Evolutionary conservation across 352 stramenopile species (phyloP).

Genomic region (Globisporangium uncinulatum): DNA sequence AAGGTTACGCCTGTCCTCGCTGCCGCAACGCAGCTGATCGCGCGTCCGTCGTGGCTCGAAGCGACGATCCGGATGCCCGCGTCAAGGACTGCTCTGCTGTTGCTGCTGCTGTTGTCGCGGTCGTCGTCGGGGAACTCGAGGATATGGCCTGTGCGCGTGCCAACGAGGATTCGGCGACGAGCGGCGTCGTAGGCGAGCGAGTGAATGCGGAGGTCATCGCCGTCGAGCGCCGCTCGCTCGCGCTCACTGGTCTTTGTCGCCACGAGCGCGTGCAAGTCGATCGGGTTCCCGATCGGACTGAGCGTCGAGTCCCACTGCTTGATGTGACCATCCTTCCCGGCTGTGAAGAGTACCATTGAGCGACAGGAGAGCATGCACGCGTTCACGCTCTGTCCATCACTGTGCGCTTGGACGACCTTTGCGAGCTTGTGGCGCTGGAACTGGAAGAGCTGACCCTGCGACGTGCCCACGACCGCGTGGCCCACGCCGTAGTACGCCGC

Average conservation of each 20-base stretch:
- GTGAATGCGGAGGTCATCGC: conserved; percentile 66
- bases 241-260: background rate
- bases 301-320: conserved; percentile 82
- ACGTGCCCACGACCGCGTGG: conserved; percentile 56
- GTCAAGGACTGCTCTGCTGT: background rate
- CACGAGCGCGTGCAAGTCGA: conserved; percentile 47
- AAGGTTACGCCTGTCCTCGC: conserved; percentile 36
- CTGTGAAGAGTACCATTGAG: conserved; percentile 75
- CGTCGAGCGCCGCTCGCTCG: conserved; percentile 17
- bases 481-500: conserved; percentile 54
- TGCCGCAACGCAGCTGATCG: conserved; percentile 18
- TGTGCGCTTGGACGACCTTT: conserved; percentile 57
- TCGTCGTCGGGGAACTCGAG: conserved; percentile 38
- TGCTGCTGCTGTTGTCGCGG: background rate
- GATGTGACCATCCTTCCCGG: conserved; percentile 65
- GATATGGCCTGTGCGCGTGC: conserved; percentile 50
- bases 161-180: conserved; percentile 44
- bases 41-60: conserved; percentile 31
- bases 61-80: conserved; percentile 28
- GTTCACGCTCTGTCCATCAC: conserved; percentile 43
- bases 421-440: conserved; percentile 59
- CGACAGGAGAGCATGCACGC: conserved; percentile 48
- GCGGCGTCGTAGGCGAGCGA: conserved; percentile 59
- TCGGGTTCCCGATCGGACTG: conserved; percentile 52
- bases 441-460: conserved; percentile 52